A percentile compares a stretch with the other conserved stretches of the same genome.
Evolutionary conservation across 495 filamentous ascomycete species (phyloP).

Genomic region (Penicillium waksmanii): DNA sequence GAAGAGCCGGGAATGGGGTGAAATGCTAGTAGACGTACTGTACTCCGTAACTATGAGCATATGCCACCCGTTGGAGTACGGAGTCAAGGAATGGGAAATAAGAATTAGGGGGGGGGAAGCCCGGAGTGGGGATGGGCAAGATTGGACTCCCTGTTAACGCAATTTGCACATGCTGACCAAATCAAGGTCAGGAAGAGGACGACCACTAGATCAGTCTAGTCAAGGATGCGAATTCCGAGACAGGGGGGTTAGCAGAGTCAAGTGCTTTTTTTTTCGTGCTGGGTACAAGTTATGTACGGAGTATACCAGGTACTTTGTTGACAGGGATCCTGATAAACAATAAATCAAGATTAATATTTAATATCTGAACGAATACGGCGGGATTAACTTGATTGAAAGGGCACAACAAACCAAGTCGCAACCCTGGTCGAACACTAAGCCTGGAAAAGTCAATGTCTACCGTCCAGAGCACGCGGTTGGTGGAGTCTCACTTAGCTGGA

Average conservation of each 20-base stretch:
- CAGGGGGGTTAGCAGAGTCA: constrained; percentile 15
- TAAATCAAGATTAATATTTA: not conserved
- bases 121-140: not conserved
- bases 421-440: not conserved
- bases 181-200: not conserved
- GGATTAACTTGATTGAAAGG: not conserved
- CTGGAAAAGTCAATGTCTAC: constrained; percentile 1
- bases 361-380: not conserved
- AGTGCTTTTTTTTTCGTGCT: not conserved
- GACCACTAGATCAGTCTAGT: not conserved
- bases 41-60: too few relatives aligned
- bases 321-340: not conserved
- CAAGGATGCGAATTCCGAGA: constrained; percentile 30
- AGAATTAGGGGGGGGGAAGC: constrained; percentile 1
- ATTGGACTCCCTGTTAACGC: not conserved
- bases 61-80: not conserved
- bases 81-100: not conserved
- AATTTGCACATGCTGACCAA: constrained; percentile 7
- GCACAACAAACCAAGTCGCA: not conserved
- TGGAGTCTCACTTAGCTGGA: constrained; percentile 9
- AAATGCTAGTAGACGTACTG: not conserved
- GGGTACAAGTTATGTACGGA: not conserved
- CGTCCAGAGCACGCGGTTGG: not conserved
- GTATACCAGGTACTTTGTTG: not conserved
- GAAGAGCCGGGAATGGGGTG: not conserved